Conservation (phyloP, 176 grass and related monocot genomes). For the Cenchrus purpureus region DNA sequence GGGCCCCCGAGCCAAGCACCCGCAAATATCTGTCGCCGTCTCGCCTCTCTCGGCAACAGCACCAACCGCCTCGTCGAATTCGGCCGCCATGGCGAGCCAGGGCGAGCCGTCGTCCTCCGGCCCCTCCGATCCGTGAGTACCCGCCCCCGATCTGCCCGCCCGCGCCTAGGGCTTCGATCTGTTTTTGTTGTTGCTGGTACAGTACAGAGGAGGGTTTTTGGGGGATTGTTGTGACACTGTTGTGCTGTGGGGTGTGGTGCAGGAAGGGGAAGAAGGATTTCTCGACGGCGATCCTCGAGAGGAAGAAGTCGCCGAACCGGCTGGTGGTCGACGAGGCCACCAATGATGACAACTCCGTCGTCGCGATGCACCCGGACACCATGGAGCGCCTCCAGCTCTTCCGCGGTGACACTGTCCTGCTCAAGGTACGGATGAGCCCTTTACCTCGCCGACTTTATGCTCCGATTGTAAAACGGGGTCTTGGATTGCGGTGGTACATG, state of each 20-base stretch:
- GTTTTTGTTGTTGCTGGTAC: neutral
- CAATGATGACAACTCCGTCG: conserved; percentile 89
- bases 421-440: conserved; percentile 53
- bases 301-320: conserved; percentile 83
- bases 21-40: neutral
- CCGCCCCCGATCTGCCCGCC: conserved; percentile 17
- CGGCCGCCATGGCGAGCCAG: conserved; percentile 58
- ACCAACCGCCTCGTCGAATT: conserved; percentile 6
- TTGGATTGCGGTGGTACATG: neutral
- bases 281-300: conserved; percentile 79
- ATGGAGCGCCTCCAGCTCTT: conserved; percentile 89
- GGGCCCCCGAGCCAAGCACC: neutral
- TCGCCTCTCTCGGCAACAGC: neutral
- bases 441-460: neutral
- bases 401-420: conserved; percentile 77
- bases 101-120: conserved; percentile 70
- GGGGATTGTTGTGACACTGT: neutral
- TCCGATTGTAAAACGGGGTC: neutral
- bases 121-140: conserved; percentile 82
- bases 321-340: conserved; percentile 83
- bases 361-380: conserved; percentile 70
- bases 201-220: neutral
- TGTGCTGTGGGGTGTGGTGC: neutral
- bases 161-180: conserved; percentile 19
- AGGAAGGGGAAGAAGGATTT: conserved; percentile 92